phyloP scores from a whole-genome alignment of 192 early-diverging fungal genomes.

The Backusella tarrabulga region DNA sequence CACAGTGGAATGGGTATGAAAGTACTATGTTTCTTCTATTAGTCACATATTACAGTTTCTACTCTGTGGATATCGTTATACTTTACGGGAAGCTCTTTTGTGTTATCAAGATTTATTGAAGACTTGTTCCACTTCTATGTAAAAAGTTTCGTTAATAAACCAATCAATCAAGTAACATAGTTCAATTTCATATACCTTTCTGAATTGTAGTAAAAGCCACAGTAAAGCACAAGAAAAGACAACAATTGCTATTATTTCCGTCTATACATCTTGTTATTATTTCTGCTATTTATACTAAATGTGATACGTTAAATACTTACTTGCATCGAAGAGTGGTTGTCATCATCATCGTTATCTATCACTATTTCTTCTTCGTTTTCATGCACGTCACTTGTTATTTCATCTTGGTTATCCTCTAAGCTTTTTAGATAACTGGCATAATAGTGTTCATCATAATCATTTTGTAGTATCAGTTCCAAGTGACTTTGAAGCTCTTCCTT shows the following conservation, averaged over 20 bases:
- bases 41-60: background rate
- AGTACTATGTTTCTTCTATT: background rate
- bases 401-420: background rate
- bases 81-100: background rate
- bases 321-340: background rate
- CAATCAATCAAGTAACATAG: background rate
- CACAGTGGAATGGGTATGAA: background rate
- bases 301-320: background rate
- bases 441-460: slow-evolving; percentile 1
- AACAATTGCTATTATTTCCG: background rate
- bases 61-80: background rate
- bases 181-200: background rate
- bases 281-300: background rate
- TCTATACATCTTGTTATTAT: background rate
- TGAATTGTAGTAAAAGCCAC: background rate
- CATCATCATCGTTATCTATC: background rate
- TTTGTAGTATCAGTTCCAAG: background rate
- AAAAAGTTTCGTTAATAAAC: background rate
- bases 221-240: background rate
- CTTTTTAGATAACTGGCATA: background rate
- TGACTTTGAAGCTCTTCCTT: background rate
- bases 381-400: background rate
- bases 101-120: background rate
- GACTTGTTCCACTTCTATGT: background rate
- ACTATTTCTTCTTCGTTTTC: background rate